These are phyloP conservation scores for Solanum tarapatanum DNA, from an alignment of 257 asterid genomes.

Conservation along the genomic window DNA sequence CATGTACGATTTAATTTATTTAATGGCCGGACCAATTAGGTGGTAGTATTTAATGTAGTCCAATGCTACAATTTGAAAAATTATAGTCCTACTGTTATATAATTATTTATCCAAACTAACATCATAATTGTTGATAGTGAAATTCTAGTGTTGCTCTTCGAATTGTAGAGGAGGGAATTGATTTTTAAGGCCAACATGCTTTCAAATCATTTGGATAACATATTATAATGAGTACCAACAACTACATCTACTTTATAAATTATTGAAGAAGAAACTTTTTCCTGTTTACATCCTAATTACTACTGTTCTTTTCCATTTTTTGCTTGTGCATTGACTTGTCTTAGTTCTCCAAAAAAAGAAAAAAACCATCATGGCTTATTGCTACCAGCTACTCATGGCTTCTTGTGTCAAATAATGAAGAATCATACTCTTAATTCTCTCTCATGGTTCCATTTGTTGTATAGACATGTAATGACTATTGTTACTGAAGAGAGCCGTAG, in stretches of 20 bases:
- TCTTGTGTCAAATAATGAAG: not conserved
- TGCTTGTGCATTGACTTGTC: not conserved
- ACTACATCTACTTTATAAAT: not conserved
- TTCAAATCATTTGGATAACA: not conserved
- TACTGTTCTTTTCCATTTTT: not conserved
- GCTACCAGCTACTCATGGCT: not conserved
- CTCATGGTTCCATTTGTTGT: not conserved
- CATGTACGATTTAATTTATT: not conserved
- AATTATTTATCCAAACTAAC: not conserved
- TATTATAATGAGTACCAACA: not conserved
- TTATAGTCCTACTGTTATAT: not conserved
- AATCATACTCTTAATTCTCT: not conserved
- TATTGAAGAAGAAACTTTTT: not conserved
- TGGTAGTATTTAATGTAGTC: not conserved
- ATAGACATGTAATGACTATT: not conserved
- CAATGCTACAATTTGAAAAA: not conserved
- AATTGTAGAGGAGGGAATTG: not conserved
- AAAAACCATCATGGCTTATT: not conserved
- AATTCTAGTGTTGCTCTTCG: not conserved
- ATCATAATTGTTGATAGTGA: not conserved
- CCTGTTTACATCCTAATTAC: not conserved
- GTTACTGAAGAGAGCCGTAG: not conserved
- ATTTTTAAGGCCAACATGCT: not conserved
- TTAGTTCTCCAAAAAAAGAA: not conserved
- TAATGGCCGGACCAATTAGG: not conserved